Evolutionary conservation across 768 basidiomycete species (phyloP).

Genomic region (Tulasnella sp.): DNA sequence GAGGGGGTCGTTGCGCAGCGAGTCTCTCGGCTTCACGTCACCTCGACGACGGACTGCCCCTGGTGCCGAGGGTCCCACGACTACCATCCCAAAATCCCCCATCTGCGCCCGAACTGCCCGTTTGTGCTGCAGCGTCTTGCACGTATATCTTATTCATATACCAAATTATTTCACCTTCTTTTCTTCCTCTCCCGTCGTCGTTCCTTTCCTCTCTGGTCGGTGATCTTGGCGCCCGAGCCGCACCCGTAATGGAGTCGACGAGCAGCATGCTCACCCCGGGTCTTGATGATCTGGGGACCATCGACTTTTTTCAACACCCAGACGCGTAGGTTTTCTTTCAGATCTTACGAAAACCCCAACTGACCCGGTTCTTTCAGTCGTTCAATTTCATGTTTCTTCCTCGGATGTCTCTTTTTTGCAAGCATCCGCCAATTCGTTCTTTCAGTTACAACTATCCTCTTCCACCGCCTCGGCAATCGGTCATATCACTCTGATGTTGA

Average conservation of each 20-base stretch:
- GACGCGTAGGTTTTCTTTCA: background rate
- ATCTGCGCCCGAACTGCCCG: conserved; percentile 2
- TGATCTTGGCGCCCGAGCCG: background rate
- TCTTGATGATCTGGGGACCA: conserved; percentile 12
- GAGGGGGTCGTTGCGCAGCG: background rate
- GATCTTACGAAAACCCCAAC: background rate
- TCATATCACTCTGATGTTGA: conserved; percentile 4
- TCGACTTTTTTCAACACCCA: conserved; percentile 5
- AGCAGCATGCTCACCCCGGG: background rate
- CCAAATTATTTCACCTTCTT: conserved; percentile 9
- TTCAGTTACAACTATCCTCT: conserved; percentile 1
- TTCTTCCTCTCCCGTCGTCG: background rate
- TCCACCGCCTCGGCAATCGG: background rate
- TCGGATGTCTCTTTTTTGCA: conserved; percentile 15
- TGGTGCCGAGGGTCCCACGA: conserved; percentile 6
- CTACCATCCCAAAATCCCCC: conserved; percentile 7
- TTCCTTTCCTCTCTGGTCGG: conserved; percentile 10
- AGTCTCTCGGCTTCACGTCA: conserved; percentile 8
- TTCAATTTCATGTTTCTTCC: conserved; percentile 13
- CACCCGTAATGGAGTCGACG: background rate
- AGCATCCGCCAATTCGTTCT: conserved; percentile 5
- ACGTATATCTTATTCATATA: background rate
- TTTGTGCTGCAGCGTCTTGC: background rate
- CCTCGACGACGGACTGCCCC: conserved; percentile 2
- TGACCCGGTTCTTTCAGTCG: conserved; percentile 1